Conservation (phyloP, 2,329 filamentous ascomycete species). For the Sordariomycetes sp. region DNA sequence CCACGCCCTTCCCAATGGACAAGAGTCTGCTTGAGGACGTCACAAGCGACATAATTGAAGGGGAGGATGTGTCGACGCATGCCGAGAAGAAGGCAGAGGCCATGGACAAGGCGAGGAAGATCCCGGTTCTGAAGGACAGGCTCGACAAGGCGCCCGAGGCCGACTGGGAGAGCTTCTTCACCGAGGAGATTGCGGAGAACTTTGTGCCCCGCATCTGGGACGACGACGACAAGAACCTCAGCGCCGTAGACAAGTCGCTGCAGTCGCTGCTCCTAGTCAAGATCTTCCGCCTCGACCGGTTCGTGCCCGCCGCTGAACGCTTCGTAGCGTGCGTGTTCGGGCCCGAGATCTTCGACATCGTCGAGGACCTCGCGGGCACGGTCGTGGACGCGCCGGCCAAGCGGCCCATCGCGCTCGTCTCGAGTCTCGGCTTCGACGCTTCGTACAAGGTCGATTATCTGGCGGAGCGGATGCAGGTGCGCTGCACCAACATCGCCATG, state of each 20-base stretch:
- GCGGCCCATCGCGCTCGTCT: constrained; percentile 81
- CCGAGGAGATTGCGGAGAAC: constrained; percentile 76
- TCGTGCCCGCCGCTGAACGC: constrained; percentile 84
- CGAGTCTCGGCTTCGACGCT: constrained; percentile 92
- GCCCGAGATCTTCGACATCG: constrained; percentile 64
- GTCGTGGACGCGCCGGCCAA: constrained; percentile 73
- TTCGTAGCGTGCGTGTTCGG: constrained; percentile 84
- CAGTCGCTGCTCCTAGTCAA: constrained; percentile 83
- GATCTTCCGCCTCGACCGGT: constrained; percentile 86
- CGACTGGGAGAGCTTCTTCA: constrained; percentile 72
- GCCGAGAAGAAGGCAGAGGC: constrained; percentile 51
- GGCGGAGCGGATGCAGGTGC: constrained; percentile 69
- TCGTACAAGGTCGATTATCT: constrained; percentile 97
- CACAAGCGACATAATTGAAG: constrained; percentile 63
- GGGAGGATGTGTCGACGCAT: constrained; percentile 65
- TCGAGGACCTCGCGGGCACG: constrained; percentile 74
- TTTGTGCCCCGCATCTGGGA: constrained; percentile 68
- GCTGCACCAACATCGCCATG: constrained; percentile 97
- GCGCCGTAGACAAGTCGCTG: constrained; percentile 62
- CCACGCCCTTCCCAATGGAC: constrained; percentile 93
- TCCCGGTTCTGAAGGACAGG: constrained; percentile 60
- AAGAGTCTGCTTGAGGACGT: constrained; percentile 77
- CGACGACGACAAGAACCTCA: constrained; percentile 28
- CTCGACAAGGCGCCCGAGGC: constrained; percentile 47
- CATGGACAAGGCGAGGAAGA: constrained; percentile 52